phyloP scores from a whole-genome alignment of 1,139 yeast genomes.

The Blastobotrys malaysiensis region DNA sequence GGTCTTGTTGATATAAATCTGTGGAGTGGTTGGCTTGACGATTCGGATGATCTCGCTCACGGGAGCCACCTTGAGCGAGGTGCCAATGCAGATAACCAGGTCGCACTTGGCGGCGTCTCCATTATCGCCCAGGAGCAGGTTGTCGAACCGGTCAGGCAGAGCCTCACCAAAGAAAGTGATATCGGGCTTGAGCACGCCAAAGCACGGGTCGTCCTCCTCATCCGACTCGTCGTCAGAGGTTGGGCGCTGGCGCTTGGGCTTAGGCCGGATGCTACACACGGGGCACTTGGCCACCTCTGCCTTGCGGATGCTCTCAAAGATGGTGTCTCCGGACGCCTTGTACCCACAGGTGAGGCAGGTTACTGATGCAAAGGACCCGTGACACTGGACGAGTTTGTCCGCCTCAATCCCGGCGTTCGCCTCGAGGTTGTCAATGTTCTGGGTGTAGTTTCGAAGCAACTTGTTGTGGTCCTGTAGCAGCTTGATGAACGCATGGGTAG shows the following conservation, averaged over 20 bases:
- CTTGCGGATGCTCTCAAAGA: conserved; percentile 56
- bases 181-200: conserved; percentile 92
- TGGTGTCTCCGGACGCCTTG: conserved; percentile 59
- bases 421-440: conserved; percentile 90
- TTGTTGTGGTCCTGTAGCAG: conserved; percentile 72
- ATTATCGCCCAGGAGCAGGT: conserved; percentile 31
- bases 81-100: conserved; percentile 80
- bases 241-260: conserved; percentile 11
- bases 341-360: conserved; percentile 77
- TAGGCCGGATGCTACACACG: conserved; percentile 39
- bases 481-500: conserved; percentile 79
- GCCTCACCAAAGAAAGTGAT: conserved; percentile 93
- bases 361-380: conserved; percentile 92
- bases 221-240: conserved; percentile 16
- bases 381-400: conserved; percentile 83
- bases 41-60: conserved; percentile 88
- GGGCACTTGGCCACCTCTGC: conserved; percentile 71
- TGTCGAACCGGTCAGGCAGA: conserved; percentile 70
- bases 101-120: conserved; percentile 61
- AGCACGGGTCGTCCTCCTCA: conserved; percentile 27
- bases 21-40: conserved; percentile 69
- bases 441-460: conserved; percentile 83
- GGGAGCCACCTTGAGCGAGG: conserved; percentile 92
- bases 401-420: conserved; percentile 69
- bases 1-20: conserved; percentile 74